Percentiles rank a stretch among this genome's conserved stretches.
These are phyloP conservation scores for Diplodia corticola DNA, from an alignment of 2,329 filamentous ascomycete species.

Conservation along the genomic window DNA sequence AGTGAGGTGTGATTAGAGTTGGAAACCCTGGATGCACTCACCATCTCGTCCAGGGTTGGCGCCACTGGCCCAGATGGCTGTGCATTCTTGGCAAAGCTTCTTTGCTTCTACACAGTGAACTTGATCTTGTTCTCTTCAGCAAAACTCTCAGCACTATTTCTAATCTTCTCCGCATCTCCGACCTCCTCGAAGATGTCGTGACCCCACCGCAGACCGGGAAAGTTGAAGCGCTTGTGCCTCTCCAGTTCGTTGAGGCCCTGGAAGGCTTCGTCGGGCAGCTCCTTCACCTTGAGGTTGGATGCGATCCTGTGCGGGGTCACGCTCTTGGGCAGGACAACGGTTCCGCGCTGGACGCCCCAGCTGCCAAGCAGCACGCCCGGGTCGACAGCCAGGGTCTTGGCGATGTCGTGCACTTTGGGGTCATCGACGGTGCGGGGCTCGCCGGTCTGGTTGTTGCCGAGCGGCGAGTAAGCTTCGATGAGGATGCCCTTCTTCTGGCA, in stretches of 20 bases:
- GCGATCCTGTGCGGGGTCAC: constrained; percentile 33
- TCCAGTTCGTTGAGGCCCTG: constrained; percentile 39
- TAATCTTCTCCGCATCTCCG: constrained; percentile 26
- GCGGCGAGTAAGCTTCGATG: constrained; percentile 49
- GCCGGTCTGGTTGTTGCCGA: constrained; percentile 63
- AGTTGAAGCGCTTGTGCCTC: constrained; percentile 36
- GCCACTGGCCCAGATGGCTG: not conserved
- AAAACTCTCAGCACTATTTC: constrained; percentile 38
- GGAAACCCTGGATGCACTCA: not conserved
- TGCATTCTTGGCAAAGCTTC: not conserved
- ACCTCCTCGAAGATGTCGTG: constrained; percentile 28
- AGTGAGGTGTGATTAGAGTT: not conserved
- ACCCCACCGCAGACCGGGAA: constrained; percentile 25
- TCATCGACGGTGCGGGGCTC: constrained; percentile 69
- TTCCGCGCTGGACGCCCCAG: constrained; percentile 80
- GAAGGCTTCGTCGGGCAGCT: constrained; percentile 34
- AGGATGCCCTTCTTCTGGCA: constrained; percentile 51
- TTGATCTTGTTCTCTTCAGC: constrained; percentile 39
- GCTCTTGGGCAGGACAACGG: constrained; percentile 79
- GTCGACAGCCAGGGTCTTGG: constrained; percentile 69
- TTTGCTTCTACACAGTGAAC: constrained; percentile 28
- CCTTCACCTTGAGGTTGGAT: constrained; percentile 37
- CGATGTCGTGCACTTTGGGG: constrained; percentile 62
- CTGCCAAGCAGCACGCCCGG: constrained; percentile 80
- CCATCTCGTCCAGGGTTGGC: not conserved